phyloP scores from a whole-genome alignment of 371 early-diverging fungal species.

The Actinomortierella ambigua region DNA sequence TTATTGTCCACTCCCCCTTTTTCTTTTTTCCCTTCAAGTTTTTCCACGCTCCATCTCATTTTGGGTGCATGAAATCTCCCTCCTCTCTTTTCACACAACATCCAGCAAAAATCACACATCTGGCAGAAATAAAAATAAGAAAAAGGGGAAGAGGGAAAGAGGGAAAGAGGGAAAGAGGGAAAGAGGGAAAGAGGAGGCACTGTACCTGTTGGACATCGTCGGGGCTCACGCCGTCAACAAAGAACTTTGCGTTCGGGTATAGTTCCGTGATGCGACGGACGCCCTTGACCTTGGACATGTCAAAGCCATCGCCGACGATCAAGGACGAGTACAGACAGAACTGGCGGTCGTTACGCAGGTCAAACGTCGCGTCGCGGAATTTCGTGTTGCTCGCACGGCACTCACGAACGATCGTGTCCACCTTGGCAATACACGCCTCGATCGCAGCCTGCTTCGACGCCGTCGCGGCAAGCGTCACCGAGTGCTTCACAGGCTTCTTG shows the following conservation, averaged over 20 bases:
- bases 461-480: slow-evolving; percentile 2
- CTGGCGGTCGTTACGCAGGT: slow-evolving; percentile 5
- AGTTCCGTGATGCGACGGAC: slow-evolving; percentile 5
- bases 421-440: slow-evolving; percentile 8
- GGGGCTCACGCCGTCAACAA: slow-evolving; percentile 2
- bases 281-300: neutral
- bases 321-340: slow-evolving; percentile 4
- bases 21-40: too few relatives aligned
- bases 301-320: neutral
- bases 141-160: neutral
- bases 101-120: neutral
- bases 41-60: too few relatives aligned
- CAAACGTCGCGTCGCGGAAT: slow-evolving; percentile 9
- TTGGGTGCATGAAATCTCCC: too few relatives aligned
- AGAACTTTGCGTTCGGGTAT: slow-evolving; percentile 9
- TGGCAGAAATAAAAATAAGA: neutral
- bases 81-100: too few relatives aligned
- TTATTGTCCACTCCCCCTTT: too few relatives aligned
- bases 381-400: slow-evolving; percentile 2
- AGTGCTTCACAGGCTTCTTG: neutral
- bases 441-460: neutral
- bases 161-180: neutral
- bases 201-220: slow-evolving; percentile 16
- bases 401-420: slow-evolving; percentile 5
- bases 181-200: neutral